phyloP scores from a whole-genome alignment of 495 filamentous ascomycete species.

The Penicillium canariense region DNA sequence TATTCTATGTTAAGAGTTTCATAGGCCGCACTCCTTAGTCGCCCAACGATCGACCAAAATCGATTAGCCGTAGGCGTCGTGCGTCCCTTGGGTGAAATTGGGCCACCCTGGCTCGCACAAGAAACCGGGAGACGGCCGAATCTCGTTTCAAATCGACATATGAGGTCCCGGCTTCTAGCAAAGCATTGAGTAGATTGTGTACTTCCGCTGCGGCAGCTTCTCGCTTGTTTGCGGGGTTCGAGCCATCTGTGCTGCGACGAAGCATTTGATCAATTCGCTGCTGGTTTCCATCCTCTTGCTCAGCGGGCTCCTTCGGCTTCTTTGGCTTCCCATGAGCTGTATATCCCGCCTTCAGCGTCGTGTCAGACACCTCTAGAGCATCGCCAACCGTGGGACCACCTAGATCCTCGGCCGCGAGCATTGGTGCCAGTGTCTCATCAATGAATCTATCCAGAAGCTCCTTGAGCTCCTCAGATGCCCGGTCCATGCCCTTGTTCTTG shows the following conservation, averaged over 20 bases:
- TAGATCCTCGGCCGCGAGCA: slow-evolving; percentile 83
- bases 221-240: slow-evolving; percentile 50
- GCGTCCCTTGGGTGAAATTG: slow-evolving; percentile 86
- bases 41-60: slow-evolving; percentile 78
- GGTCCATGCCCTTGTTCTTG: slow-evolving; percentile 54
- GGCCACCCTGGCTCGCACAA: slow-evolving; percentile 80
- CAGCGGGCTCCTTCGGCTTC: slow-evolving; percentile 50
- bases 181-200: slow-evolving; percentile 59
- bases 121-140: slow-evolving; percentile 76
- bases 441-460: slow-evolving; percentile 69
- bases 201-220: slow-evolving; percentile 66
- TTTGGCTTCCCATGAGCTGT: slow-evolving; percentile 68
- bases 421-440: slow-evolving; percentile 65
- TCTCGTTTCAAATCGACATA: slow-evolving; percentile 73
- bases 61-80: slow-evolving; percentile 68
- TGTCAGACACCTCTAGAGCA: slow-evolving; percentile 59
- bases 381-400: slow-evolving; percentile 85
- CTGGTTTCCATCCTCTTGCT: slow-evolving; percentile 51
- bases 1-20: background rate
- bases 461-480: slow-evolving; percentile 55
- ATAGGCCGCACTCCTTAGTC: slow-evolving; percentile 40
- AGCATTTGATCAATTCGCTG: slow-evolving; percentile 74
- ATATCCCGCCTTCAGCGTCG: slow-evolving; percentile 65
- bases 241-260: slow-evolving; percentile 41
- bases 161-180: slow-evolving; percentile 60